These are phyloP conservation scores for Sphaerulina vaccinii DNA, from an alignment of 2,329 filamentous ascomycete species.

Conservation along the genomic window DNA sequence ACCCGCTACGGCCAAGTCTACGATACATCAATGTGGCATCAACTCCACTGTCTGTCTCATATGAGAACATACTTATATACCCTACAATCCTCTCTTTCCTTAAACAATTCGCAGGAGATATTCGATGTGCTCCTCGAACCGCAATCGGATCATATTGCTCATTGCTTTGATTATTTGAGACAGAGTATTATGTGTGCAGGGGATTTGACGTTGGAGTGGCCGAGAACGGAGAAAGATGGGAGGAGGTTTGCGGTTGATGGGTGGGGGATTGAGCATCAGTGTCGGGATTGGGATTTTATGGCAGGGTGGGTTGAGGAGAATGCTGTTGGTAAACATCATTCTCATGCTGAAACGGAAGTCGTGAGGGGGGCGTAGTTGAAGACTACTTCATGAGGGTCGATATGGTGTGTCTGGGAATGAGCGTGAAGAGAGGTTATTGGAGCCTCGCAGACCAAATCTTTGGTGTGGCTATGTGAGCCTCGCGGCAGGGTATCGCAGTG, in stretches of 20 bases:
- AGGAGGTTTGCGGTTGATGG: conserved; percentile 38
- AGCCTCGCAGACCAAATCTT: no score
- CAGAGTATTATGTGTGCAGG: conserved; percentile 33
- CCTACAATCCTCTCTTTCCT: conserved; percentile 73
- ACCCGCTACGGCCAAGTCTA: conserved; percentile 33
- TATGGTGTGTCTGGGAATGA: no score
- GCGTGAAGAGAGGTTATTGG: no score
- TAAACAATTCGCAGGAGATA: conserved; percentile 21
- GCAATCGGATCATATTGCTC: conserved; percentile 30
- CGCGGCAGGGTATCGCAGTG: neutral
- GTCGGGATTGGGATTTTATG: conserved; percentile 29
- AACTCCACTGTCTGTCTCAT: conserved; percentile 38
- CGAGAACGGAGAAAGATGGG: conserved; percentile 32
- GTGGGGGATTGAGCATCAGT: conserved; percentile 36
- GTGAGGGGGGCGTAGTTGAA: neutral
- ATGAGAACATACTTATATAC: conserved; percentile 70
- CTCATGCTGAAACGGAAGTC: neutral
- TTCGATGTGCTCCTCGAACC: conserved; percentile 26
- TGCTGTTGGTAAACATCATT: conserved; percentile 5
- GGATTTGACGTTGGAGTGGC: conserved; percentile 36
- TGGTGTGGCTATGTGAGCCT: no score
- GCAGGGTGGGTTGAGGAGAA: conserved; percentile 5
- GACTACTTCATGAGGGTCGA: no score
- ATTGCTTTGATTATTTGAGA: conserved; percentile 35
- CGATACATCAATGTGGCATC: conserved; percentile 39